Evolutionary conservation across 2,329 filamentous ascomycete genomes (phyloP).

Genomic region (Colletotrichum paranaense): DNA sequence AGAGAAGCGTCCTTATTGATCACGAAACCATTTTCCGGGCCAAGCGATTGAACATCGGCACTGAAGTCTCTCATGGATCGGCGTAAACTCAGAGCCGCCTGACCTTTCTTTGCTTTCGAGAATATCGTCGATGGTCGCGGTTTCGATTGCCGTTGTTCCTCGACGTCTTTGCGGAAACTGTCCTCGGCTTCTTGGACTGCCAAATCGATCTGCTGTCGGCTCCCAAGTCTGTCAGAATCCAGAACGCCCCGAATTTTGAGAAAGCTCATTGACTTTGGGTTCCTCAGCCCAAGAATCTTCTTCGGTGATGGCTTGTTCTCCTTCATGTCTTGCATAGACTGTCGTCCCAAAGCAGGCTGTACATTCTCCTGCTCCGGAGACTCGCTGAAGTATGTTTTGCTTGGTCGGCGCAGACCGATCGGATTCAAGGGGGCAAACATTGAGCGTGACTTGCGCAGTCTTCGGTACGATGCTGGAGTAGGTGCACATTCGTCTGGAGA

Average conservation of each 20-base stretch:
- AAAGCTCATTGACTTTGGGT: constrained; percentile 68
- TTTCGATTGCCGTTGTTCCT: constrained; percentile 49
- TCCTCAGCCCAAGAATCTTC: constrained; percentile 45
- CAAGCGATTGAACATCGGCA: constrained; percentile 45
- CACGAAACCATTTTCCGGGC: constrained; percentile 24
- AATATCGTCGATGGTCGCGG: constrained; percentile 58
- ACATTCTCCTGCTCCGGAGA: background rate
- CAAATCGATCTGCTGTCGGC: constrained; percentile 44
- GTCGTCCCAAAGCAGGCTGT: background rate
- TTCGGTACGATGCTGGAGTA: constrained; percentile 59
- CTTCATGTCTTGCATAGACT: constrained; percentile 12
- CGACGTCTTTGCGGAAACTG: constrained; percentile 47
- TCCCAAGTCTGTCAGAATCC: constrained; percentile 34
- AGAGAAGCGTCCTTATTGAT: constrained; percentile 42
- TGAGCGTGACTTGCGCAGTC: constrained; percentile 66
- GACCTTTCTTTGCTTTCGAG: constrained; percentile 48
- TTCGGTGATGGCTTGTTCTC: background rate
- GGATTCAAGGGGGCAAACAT: constrained; percentile 56
- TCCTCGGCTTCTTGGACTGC: constrained; percentile 51
- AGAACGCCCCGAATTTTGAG: constrained; percentile 48
- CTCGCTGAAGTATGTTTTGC: constrained; percentile 22
- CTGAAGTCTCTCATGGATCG: constrained; percentile 55
- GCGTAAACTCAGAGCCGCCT: constrained; percentile 51
- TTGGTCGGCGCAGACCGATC: constrained; percentile 5
- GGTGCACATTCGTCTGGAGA: constrained; percentile 58